Conservation (phyloP, 2,329 filamentous ascomycete genomes). For the Botryotinia narcissicola region DNA sequence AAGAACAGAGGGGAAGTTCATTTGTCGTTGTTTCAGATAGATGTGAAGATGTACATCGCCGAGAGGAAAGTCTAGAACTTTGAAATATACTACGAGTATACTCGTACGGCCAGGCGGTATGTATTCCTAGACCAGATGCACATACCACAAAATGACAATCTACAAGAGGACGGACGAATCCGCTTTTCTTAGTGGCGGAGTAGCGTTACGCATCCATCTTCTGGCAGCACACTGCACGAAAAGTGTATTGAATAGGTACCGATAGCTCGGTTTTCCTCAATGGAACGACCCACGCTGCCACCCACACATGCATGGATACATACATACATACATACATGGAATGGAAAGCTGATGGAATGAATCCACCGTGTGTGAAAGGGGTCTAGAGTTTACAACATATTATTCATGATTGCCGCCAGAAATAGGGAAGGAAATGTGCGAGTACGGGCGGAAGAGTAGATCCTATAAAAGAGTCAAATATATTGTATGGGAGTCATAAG, state of each 20-base stretch:
- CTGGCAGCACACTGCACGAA: not conserved
- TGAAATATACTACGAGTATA: not conserved
- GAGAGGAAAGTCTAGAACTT: not conserved
- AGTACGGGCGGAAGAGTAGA: not conserved
- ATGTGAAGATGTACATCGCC: not conserved
- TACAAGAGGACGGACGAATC: not conserved
- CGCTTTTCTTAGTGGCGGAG: not conserved
- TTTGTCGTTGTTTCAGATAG: not conserved
- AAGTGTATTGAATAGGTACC: not conserved
- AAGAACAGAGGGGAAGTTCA: not conserved
- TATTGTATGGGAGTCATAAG: not conserved
- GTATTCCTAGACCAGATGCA: not conserved
- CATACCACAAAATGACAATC: not conserved
- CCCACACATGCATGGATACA: not conserved
- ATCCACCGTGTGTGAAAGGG: not conserved
- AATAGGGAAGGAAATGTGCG: not conserved
- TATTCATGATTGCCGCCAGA: no score
- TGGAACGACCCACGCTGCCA: not conserved
- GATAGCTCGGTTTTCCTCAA: not conserved
- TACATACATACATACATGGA: not conserved
- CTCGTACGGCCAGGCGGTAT: not conserved
- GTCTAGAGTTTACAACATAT: not conserved
- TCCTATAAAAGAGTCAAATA: not conserved
- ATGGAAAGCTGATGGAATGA: not conserved
- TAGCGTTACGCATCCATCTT: not conserved